phyloP scores from a whole-genome alignment of 2,329 filamentous ascomycete species.

The Orbilia blumenaviensis region DNA sequence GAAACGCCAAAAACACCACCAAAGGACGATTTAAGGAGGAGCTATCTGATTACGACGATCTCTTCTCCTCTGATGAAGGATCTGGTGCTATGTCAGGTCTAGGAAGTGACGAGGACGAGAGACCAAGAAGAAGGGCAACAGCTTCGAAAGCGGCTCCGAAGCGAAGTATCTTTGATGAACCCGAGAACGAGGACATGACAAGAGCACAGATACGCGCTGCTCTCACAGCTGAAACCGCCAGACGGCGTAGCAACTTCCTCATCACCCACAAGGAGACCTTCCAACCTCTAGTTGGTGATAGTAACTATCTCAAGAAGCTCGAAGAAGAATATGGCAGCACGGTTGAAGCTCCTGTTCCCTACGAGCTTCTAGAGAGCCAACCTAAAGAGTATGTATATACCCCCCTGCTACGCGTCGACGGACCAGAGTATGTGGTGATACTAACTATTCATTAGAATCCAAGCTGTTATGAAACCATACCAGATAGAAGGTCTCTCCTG shows the following conservation, averaged over 20 bases:
- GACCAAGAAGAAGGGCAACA: conserved; percentile 18
- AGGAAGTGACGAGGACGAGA: conserved; percentile 41
- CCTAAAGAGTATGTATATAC: conserved; percentile 60
- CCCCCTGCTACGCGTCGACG: background rate
- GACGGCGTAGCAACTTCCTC: conserved; percentile 41
- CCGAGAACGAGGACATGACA: conserved; percentile 48
- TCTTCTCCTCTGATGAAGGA: conserved; percentile 46
- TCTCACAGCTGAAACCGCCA: conserved; percentile 43
- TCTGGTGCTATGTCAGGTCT: conserved; percentile 42
- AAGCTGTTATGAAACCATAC: conserved; percentile 66
- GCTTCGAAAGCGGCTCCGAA: conserved; percentile 24
- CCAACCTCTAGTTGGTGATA: conserved; percentile 47
- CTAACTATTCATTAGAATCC: conserved; percentile 24
- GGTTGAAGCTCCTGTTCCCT: conserved; percentile 59
- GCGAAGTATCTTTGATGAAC: conserved; percentile 43
- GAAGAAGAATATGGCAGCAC: conserved; percentile 26
- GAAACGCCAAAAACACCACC: conserved; percentile 39
- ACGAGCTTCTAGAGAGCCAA: conserved; percentile 62
- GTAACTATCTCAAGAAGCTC: conserved; percentile 46
- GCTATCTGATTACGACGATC: conserved; percentile 36
- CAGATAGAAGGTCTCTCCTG: conserved; percentile 96
- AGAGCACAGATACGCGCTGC: conserved; percentile 46
- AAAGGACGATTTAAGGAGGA: conserved; percentile 49
- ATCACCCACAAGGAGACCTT: conserved; percentile 48
- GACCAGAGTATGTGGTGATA: background rate